These are phyloP conservation scores for Herpetomonas tarakana DNA, from an alignment of 208 protist genomes.

Conservation along the genomic window DNA sequence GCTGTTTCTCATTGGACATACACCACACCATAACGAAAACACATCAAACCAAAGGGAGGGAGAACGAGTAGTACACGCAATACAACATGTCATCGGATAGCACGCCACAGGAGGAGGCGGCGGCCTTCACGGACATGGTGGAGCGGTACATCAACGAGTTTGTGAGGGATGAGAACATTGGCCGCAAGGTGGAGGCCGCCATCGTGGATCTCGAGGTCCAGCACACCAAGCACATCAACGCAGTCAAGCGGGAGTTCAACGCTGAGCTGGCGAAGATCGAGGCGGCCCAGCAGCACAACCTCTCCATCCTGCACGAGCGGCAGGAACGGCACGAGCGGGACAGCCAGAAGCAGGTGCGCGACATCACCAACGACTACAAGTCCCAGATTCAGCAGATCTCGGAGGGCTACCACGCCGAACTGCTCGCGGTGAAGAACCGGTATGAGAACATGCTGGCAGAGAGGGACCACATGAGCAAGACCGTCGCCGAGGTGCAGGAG, in stretches of 20 bases:
- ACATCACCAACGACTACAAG: constrained; percentile 25
- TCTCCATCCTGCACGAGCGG: constrained; percentile 15
- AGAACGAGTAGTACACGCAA: too few relatives aligned
- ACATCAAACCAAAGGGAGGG: too few relatives aligned
- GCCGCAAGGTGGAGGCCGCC: constrained; percentile 18
- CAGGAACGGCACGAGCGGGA: constrained; percentile 15
- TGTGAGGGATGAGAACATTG: constrained; percentile 3
- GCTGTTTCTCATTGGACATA: too few relatives aligned
- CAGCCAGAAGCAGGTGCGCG: constrained; percentile 18
- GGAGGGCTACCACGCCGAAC: constrained; percentile 20
- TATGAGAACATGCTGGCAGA: constrained; percentile 29
- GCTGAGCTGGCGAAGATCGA: constrained; percentile 21
- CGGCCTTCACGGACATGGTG: constrained; percentile 23
- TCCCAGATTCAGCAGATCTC: constrained; percentile 15
- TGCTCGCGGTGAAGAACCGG: constrained; percentile 22
- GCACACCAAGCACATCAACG: constrained; percentile 35
- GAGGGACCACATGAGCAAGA: constrained; percentile 14
- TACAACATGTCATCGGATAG: too few relatives aligned
- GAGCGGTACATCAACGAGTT: constrained; percentile 21
- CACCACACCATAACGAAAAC: too few relatives aligned
- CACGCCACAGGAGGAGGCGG: constrained; percentile 12
- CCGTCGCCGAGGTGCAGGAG: constrained; percentile 38
- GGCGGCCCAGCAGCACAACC: constrained; percentile 4
- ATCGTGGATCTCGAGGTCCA: constrained; percentile 30
- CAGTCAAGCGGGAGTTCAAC: constrained; percentile 35